Percentiles rank a stretch among this genome's conserved stretches.
These are phyloP conservation scores for Colletotrichum karsti DNA, from an alignment of 2,329 filamentous ascomycete genomes.

Conservation along the genomic window DNA sequence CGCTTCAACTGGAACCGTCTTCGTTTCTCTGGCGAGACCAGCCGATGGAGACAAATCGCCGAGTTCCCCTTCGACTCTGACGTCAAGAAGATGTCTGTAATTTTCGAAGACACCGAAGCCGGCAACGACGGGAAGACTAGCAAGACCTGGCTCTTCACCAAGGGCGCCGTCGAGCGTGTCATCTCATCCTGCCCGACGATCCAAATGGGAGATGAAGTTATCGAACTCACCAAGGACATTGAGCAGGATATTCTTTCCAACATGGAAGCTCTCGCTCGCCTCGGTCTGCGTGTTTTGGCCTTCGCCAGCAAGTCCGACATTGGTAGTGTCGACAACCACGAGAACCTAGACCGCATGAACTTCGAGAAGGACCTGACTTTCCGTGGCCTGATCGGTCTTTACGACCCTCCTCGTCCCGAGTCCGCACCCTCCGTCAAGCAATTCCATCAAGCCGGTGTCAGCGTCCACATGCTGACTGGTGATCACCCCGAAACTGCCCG, in stretches of 20 bases:
- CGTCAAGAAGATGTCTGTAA: constrained; percentile 81
- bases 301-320: constrained; percentile 63
- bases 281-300: constrained; percentile 75
- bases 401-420: constrained; percentile 76
- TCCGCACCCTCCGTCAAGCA: constrained; percentile 65
- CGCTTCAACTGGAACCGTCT: constrained; percentile 72
- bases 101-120: constrained; percentile 58
- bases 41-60: constrained; percentile 65
- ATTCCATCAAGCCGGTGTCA: constrained; percentile 69
- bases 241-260: constrained; percentile 68
- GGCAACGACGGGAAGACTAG: constrained; percentile 23
- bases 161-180: constrained; percentile 76
- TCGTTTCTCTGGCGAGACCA: constrained; percentile 56
- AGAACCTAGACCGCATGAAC: constrained; percentile 58
- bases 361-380: constrained; percentile 72
- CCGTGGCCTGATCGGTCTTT: constrained; percentile 76
- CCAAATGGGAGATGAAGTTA: constrained; percentile 50
- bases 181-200: constrained; percentile 68
- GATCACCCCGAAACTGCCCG: constrained; percentile 72
- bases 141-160: constrained; percentile 64
- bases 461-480: constrained; percentile 76
- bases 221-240: constrained; percentile 60
- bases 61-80: constrained; percentile 80
- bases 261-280: constrained; percentile 73
- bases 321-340: constrained; percentile 39